Percentiles rank a stretch among this genome's conserved stretches.
Evolutionary conservation across 2,329 filamentous ascomycete genomes (phyloP).

Genomic region (Teratosphaeria nubilosa): DNA sequence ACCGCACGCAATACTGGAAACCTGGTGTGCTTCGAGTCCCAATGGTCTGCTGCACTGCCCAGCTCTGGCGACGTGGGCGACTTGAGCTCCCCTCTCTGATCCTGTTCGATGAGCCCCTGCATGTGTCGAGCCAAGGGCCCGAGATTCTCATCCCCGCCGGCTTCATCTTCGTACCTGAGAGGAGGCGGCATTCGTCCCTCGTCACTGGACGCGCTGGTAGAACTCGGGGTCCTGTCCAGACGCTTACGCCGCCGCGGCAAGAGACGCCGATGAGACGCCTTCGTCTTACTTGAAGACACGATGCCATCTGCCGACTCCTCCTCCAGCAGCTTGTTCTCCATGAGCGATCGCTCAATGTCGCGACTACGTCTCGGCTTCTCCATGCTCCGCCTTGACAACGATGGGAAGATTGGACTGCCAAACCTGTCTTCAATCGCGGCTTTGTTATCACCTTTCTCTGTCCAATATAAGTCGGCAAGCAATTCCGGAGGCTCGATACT

Average conservation of each 20-base stretch:
- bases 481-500: conserved; percentile 72
- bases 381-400: conserved; percentile 10
- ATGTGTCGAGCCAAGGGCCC: conserved; percentile 39
- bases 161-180: conserved; percentile 34
- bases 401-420: conserved; percentile 61
- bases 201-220: conserved; percentile 20
- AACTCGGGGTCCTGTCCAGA: conserved; percentile 15
- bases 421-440: conserved; percentile 68
- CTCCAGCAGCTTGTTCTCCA: neutral
- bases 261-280: neutral
- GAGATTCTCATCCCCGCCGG: conserved; percentile 31
- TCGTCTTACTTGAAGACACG: neutral
- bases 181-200: conserved; percentile 33
- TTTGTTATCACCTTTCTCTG: conserved; percentile 74
- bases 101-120: conserved; percentile 33
- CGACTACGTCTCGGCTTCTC: conserved; percentile 15
- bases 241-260: conserved; percentile 6
- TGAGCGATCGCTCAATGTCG: conserved; percentile 9
- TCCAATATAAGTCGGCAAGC: conserved; percentile 82
- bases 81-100: conserved; percentile 27
- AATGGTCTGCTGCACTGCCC: conserved; percentile 34
- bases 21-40: conserved; percentile 20
- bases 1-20: conserved; percentile 8
- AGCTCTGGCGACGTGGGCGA: conserved; percentile 23
- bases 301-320: neutral